phyloP scores from a whole-genome alignment of 176 grass and related monocot genomes.

The Metroxylon sagu region DNA sequence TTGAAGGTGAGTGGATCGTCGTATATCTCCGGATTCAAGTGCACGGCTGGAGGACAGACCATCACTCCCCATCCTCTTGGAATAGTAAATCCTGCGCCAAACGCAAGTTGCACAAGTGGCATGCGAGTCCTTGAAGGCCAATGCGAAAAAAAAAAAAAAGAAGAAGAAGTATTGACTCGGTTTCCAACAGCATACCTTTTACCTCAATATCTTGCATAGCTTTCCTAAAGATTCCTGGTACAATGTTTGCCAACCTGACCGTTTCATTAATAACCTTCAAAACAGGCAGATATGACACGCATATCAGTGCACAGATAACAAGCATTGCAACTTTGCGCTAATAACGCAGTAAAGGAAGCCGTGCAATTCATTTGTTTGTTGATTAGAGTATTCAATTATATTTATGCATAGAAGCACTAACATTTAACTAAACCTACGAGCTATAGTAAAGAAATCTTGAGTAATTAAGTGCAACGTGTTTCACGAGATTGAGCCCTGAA shows the following conservation, averaged over 20 bases:
- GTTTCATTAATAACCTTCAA: constrained; percentile 64
- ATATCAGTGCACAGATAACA: neutral
- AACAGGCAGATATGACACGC: too few relatives aligned
- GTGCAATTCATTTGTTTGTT: too few relatives aligned
- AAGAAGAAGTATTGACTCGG: neutral
- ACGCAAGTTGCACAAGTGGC: constrained; percentile 9
- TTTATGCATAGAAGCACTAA: too few relatives aligned
- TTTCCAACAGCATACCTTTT: constrained; percentile 41
- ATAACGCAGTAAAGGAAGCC: too few relatives aligned
- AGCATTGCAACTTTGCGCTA: too few relatives aligned
- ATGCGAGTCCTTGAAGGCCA: constrained; percentile 8
- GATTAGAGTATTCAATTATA: too few relatives aligned
- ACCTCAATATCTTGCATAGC: constrained; percentile 64
- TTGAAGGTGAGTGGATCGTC: constrained; percentile 70
- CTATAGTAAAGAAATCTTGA: too few relatives aligned
- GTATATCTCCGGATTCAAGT: constrained; percentile 75
- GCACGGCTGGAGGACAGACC: constrained; percentile 73
- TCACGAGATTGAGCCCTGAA: too few relatives aligned
- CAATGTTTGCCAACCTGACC: constrained; percentile 71
- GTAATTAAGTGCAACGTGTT: too few relatives aligned
- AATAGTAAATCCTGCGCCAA: constrained; percentile 68
- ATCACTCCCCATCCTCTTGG: constrained; percentile 83
- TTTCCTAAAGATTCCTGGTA: constrained; percentile 71
- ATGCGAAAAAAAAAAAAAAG: too few relatives aligned
- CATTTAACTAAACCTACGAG: too few relatives aligned